Evolutionary conservation across 352 stramenopile genomes (phyloP).

Genomic region (Pythium dissotocum): DNA sequence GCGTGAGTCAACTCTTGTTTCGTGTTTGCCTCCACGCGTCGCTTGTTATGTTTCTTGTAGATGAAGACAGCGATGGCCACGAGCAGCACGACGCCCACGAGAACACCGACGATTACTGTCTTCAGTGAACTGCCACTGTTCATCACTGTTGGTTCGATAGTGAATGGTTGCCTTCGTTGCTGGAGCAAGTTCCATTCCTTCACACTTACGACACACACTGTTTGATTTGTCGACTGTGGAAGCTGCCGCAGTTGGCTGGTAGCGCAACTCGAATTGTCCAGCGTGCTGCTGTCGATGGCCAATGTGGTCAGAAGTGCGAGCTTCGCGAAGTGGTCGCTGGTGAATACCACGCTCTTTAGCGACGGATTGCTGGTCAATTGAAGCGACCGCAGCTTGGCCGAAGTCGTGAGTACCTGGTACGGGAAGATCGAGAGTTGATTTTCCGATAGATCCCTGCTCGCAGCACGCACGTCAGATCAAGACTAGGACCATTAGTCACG

Average conservation of each 20-base stretch:
- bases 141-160: neutral
- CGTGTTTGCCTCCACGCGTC: neutral
- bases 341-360: constrained; percentile 15
- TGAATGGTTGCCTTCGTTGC: neutral
- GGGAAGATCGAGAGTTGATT: constrained; percentile 17
- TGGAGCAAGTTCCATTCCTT: neutral
- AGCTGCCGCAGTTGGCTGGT: neutral
- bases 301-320: constrained; percentile 8
- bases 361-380: constrained; percentile 8
- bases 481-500: too few relatives aligned
- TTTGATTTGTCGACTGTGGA: neutral
- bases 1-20: neutral
- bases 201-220: constrained; percentile 11
- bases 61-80: neutral
- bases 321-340: constrained; percentile 8
- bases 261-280: constrained; percentile 2
- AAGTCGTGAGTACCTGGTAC: neutral
- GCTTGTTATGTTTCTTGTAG: neutral
- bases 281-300: neutral
- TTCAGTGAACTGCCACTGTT: neutral
- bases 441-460: constrained; percentile 11
- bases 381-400: constrained; percentile 6
- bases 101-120: neutral
- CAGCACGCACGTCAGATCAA: neutral
- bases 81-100: neutral